These are phyloP conservation scores for Hypoxylon perforatum DNA, from an alignment of 495 filamentous ascomycete genomes.

Conservation along the genomic window DNA sequence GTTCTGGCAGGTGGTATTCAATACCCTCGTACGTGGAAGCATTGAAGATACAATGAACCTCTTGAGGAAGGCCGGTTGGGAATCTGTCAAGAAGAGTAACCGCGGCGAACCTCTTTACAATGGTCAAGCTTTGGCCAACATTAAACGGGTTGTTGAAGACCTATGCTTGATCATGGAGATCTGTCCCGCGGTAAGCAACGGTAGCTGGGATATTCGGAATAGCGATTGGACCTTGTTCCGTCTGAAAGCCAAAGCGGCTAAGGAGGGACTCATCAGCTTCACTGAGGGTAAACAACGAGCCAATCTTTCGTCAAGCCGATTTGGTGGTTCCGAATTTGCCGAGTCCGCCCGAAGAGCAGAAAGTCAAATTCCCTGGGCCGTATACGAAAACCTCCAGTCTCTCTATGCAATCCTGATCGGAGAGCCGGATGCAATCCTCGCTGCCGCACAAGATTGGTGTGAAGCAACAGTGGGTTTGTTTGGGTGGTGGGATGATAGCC, in stretches of 20 bases:
- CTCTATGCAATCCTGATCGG: slow-evolving; percentile 83
- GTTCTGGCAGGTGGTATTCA: slow-evolving; percentile 84
- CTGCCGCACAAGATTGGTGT: slow-evolving; percentile 81
- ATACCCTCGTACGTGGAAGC: slow-evolving; percentile 74
- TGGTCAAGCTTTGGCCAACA: slow-evolving; percentile 75
- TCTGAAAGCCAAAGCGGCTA: slow-evolving; percentile 70
- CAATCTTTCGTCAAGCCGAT: slow-evolving; percentile 47
- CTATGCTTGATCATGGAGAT: slow-evolving; percentile 72
- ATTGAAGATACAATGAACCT: slow-evolving; percentile 70
- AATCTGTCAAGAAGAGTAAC: slow-evolving; percentile 64
- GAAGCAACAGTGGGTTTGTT: slow-evolving; percentile 84
- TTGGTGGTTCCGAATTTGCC: slow-evolving; percentile 46
- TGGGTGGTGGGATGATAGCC: slow-evolving; percentile 88
- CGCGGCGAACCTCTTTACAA: slow-evolving; percentile 72
- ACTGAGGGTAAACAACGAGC: slow-evolving; percentile 74
- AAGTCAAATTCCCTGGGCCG: slow-evolving; percentile 84
- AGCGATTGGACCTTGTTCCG: slow-evolving; percentile 83
- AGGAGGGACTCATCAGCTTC: slow-evolving; percentile 74
- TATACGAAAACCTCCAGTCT: slow-evolving; percentile 80
- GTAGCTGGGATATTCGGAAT: slow-evolving; percentile 78
- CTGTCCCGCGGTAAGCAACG: slow-evolving; percentile 72
- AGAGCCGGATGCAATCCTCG: slow-evolving; percentile 72
- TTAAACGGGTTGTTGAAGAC: slow-evolving; percentile 73
- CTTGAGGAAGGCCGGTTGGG: slow-evolving; percentile 78
- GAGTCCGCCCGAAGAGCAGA: slow-evolving; percentile 74